These are phyloP conservation scores for Cutaneotrichosporon mucoides DNA, from an alignment of 1,284 basidiomycete genomes.

Conservation along the genomic window DNA sequence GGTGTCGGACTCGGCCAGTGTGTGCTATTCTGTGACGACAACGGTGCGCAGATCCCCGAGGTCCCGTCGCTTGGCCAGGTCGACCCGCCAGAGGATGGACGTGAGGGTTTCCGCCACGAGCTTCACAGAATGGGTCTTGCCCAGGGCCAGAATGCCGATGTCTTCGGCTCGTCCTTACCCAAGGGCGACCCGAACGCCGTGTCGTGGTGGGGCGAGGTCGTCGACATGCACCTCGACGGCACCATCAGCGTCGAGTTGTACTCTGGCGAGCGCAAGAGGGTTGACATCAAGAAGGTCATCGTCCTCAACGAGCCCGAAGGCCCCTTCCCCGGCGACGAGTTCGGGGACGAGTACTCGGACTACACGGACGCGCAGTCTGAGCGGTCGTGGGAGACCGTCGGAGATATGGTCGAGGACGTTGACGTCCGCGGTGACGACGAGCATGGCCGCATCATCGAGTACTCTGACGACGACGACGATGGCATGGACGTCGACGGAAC, in stretches of 20 bases:
- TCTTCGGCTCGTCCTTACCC: constrained; percentile 16
- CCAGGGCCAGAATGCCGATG: constrained; percentile 7
- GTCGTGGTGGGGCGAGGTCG: constrained; percentile 52
- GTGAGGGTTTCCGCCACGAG: constrained; percentile 19
- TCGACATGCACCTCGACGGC: constrained; percentile 47
- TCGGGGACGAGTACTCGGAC: constrained; percentile 16
- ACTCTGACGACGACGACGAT: not conserved
- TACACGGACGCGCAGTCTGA: constrained; percentile 24
- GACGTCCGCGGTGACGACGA: not conserved
- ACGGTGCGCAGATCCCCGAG: constrained; percentile 31
- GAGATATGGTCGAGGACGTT: not conserved
- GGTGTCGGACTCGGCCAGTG: constrained; percentile 77
- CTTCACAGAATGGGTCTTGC: constrained; percentile 22
- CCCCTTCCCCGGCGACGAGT: constrained; percentile 26
- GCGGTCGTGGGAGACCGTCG: constrained; percentile 31
- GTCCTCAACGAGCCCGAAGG: constrained; percentile 30
- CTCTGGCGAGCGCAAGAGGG: constrained; percentile 22
- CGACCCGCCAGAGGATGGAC: constrained; percentile 25
- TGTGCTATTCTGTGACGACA: constrained; percentile 61
- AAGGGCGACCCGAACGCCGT: constrained; percentile 29
- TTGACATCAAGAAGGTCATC: constrained; percentile 26
- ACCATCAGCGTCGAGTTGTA: constrained; percentile 42
- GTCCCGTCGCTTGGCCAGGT: constrained; percentile 38
- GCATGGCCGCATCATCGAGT: too few relatives aligned
- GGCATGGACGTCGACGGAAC: constrained; percentile 5